Conservation (phyloP, 2,329 filamentous ascomycete species). For the Fusarium globosum region DNA sequence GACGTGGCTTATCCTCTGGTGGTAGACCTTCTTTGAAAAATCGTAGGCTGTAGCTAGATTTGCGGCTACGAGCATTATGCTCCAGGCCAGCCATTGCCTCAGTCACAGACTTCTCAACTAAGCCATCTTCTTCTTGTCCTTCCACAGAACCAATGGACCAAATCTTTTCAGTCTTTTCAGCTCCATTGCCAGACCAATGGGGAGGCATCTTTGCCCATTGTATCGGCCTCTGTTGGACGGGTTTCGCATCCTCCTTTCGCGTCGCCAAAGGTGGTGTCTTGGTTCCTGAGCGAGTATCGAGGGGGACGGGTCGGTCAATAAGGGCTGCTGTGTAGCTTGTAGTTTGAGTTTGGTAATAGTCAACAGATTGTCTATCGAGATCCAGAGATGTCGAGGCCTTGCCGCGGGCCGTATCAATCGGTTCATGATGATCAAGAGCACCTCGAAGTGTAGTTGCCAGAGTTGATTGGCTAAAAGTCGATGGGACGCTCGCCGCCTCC, state of each 20-base stretch:
- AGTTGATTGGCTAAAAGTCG: slow-evolving; percentile 48
- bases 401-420: slow-evolving; percentile 46
- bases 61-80: slow-evolving; percentile 72
- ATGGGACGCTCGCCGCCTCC: slow-evolving; percentile 48
- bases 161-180: slow-evolving; percentile 71
- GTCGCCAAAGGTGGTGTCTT: slow-evolving; percentile 11
- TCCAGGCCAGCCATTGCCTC: slow-evolving; percentile 71
- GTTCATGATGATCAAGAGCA: slow-evolving; percentile 50
- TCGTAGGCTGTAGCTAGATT: slow-evolving; percentile 73
- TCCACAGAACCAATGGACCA: slow-evolving; percentile 71
- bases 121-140: slow-evolving; percentile 61
- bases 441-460: slow-evolving; percentile 51
- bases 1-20: slow-evolving; percentile 66
- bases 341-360: slow-evolving; percentile 41
- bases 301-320: slow-evolving; percentile 43
- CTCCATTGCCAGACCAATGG: slow-evolving; percentile 55
- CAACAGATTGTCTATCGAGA: slow-evolving; percentile 45
- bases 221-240: slow-evolving; percentile 28
- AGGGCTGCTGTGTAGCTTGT: slow-evolving; percentile 44
- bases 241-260: slow-evolving; percentile 32
- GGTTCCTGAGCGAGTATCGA: slow-evolving; percentile 32
- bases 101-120: slow-evolving; percentile 73
- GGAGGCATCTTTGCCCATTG: slow-evolving; percentile 55
- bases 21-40: slow-evolving; percentile 75
- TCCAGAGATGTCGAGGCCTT: slow-evolving; percentile 51